Evolutionary conservation across 495 filamentous ascomycete species (phyloP).

Genomic region (Margaritispora aquatica): DNA sequence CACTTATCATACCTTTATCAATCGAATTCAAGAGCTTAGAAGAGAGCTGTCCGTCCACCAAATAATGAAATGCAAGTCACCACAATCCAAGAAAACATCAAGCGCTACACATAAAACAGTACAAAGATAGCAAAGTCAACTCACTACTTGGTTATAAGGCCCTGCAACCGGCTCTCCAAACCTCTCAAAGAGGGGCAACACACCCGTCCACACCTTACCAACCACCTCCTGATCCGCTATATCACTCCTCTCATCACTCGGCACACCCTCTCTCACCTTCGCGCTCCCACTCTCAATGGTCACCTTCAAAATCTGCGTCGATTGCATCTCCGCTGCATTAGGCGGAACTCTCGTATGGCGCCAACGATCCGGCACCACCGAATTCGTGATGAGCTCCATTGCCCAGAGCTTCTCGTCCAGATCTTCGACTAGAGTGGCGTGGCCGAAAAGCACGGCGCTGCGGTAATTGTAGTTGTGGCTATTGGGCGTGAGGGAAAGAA

Average conservation of each 20-base stretch:
- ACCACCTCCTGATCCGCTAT: slow-evolving; percentile 49
- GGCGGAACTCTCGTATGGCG: slow-evolving; percentile 60
- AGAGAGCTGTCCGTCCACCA: too few relatives aligned
- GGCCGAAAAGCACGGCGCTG: slow-evolving; percentile 72
- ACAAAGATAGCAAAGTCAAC: too few relatives aligned
- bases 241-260: slow-evolving; percentile 68
- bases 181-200: slow-evolving; percentile 63
- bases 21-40: too few relatives aligned
- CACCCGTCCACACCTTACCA: slow-evolving; percentile 69
- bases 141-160: slow-evolving; percentile 13
- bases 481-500: slow-evolving; percentile 62
- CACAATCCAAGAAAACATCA: too few relatives aligned
- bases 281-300: slow-evolving; percentile 68
- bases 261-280: slow-evolving; percentile 66
- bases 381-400: slow-evolving; percentile 75
- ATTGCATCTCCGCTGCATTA: slow-evolving; percentile 65
- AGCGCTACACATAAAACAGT: too few relatives aligned
- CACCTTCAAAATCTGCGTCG: slow-evolving; percentile 68
- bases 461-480: slow-evolving; percentile 90
- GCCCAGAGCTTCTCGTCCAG: slow-evolving; percentile 72
- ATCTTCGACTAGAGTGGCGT: slow-evolving; percentile 60
- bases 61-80: too few relatives aligned
- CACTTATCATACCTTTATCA: too few relatives aligned
- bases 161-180: slow-evolving; percentile 61
- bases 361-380: slow-evolving; percentile 65